Percentiles rank a stretch among this genome's conserved stretches.
phyloP scores from a whole-genome alignment of 257 asterid species.

The Solanum medicagineum region DNA sequence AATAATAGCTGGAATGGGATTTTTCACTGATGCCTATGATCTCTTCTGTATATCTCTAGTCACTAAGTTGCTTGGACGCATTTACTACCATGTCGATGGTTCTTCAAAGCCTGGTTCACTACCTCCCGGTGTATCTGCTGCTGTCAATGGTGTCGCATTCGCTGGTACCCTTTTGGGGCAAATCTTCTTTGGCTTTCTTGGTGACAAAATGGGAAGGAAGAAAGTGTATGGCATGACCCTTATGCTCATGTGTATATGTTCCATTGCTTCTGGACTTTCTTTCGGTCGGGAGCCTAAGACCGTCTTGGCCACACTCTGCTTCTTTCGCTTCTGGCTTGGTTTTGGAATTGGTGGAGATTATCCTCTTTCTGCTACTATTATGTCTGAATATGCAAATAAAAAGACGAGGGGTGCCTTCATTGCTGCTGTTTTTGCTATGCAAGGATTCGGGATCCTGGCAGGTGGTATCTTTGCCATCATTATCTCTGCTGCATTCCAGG shows the following conservation, averaged over 20 bases:
- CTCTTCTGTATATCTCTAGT: slow-evolving; percentile 56
- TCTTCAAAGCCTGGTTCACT: slow-evolving; percentile 39
- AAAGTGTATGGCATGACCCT: neutral
- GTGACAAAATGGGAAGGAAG: neutral
- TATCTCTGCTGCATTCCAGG: too few relatives aligned
- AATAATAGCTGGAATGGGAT: slow-evolving; percentile 58
- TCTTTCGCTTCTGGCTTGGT: neutral
- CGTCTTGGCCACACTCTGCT: neutral
- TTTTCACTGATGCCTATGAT: slow-evolving; percentile 61
- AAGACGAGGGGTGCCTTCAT: too few relatives aligned
- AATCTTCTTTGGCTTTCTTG: neutral
- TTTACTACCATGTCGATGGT: slow-evolving; percentile 39
- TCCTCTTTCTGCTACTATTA: too few relatives aligned
- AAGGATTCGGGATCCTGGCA: too few relatives aligned
- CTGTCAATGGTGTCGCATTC: neutral
- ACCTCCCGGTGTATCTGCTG: slow-evolving; percentile 31
- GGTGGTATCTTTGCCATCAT: too few relatives aligned
- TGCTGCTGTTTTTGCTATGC: too few relatives aligned
- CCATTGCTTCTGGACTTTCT: neutral
- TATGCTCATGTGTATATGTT: neutral
- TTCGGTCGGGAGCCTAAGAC: neutral
- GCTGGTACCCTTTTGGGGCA: neutral
- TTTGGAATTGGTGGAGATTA: too few relatives aligned
- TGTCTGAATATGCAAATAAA: too few relatives aligned
- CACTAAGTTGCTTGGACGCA: slow-evolving; percentile 56